Base-by-base conservation (phyloP, 1,139 yeast species). In the Yamadazyma sp. region DNA sequence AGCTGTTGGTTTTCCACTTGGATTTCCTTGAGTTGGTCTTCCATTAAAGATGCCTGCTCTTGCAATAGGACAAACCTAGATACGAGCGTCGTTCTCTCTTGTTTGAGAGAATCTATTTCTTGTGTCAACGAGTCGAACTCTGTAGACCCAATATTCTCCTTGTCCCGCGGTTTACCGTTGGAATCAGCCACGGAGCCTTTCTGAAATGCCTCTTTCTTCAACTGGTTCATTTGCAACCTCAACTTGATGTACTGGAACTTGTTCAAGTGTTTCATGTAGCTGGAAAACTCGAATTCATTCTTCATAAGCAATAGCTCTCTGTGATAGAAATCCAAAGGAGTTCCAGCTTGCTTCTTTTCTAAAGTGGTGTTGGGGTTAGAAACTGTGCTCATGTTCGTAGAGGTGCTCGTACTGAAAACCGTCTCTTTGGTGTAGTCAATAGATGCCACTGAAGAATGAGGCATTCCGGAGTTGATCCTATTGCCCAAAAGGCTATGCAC, bases 211-310 rank as follows among this genome's bases (percentile, higher is more conserved):
- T 44, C 46, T 18, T 39, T 52, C 61, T 16, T 44, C 39, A 63
- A 47, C 31, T 56, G 55, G 27, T 62, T 59, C 43, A 69, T 44
- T 25, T 54, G 51, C 17, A 60, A 40, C 38, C 58, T 64, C 32
- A 63, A 58, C 39, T 71, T 66, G 18, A 73, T 58, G 39, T 75
- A 70, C 33, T 76, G 69, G 39, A 66, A 66, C 46, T 76, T 75
- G 40, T 71, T 73, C 46, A 80, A 66, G 42, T 73, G 70, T 43
- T 76, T 77, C 56, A 80, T 58, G 54, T 78, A 82, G 39, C 73
- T 68, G 8, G 79, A 66, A 54, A 83, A 83, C 38, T 81, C 85
- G 34, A 81, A 63, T 54, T 83, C 91, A 53, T 83, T 83, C 41
- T 74, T 73, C 43, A 75, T 55, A 30, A 83, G 63, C 38, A 83